These are phyloP conservation scores for Polygonum maritimum DNA, from an alignment of 148 eudicot species.

Conservation along the genomic window DNA sequence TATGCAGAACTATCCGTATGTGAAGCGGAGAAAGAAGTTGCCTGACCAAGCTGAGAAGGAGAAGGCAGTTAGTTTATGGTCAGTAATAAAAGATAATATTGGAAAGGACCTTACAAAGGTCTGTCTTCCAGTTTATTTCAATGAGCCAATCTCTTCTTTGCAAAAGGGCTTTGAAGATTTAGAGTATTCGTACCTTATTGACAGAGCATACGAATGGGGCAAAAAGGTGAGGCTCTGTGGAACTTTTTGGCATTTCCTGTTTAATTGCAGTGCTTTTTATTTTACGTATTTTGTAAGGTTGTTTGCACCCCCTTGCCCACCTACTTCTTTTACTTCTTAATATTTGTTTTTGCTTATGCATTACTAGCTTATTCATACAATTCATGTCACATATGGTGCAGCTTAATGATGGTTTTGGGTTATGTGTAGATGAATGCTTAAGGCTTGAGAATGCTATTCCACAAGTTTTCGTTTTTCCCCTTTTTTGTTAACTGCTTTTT, in stretches of 20 bases:
- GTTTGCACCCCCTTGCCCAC: not conserved
- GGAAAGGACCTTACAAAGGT: constrained; percentile 28
- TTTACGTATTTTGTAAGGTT: no score
- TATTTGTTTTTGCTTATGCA: not conserved
- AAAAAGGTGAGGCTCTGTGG: constrained; percentile 18
- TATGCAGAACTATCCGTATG: constrained; percentile 14
- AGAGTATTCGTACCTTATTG: constrained; percentile 27
- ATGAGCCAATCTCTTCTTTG: constrained; percentile 27
- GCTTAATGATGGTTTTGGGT: not conserved
- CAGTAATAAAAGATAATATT: constrained; percentile 27
- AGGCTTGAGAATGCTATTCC: not conserved
- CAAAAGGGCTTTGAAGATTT: constrained; percentile 27
- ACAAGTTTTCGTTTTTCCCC: not conserved
- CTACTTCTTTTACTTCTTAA: not conserved
- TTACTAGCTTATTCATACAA: not conserved
- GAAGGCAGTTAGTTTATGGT: constrained; percentile 26
- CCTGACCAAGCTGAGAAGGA: constrained; percentile 25
- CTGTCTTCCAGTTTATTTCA: constrained; percentile 31
- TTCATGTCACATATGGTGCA: not conserved
- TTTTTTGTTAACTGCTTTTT: not conserved
- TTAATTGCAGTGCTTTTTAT: not conserved
- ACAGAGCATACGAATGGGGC: constrained; percentile 27
- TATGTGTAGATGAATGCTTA: not conserved
- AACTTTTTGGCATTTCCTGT: not conserved
- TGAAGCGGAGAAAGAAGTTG: constrained; percentile 23